phyloP scores from a whole-genome alignment of 345 rosid genomes.

The Syzygium jambos region DNA sequence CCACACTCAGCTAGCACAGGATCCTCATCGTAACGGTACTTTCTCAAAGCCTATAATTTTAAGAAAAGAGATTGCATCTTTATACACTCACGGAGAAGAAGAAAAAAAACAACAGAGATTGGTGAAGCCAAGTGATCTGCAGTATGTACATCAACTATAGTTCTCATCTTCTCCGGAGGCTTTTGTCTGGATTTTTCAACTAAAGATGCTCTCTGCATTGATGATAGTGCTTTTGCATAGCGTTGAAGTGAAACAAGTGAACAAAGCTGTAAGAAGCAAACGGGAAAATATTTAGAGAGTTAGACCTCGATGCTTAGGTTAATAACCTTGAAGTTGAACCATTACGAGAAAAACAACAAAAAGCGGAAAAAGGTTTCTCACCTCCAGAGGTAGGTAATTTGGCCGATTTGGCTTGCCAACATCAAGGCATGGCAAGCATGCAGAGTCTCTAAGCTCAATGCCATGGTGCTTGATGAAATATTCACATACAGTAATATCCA shows the following conservation, averaged over 20 bases:
- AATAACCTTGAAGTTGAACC: neutral
- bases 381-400: slow-evolving; percentile 78
- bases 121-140: neutral
- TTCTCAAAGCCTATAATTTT: slow-evolving; percentile 42
- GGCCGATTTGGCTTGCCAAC: slow-evolving; percentile 85
- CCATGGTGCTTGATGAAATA: slow-evolving; percentile 49
- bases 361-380: slow-evolving; percentile 3
- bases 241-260: slow-evolving; percentile 79
- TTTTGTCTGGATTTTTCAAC: slow-evolving; percentile 83
- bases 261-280: slow-evolving; percentile 49
- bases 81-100: neutral
- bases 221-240: slow-evolving; percentile 64
- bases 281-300: neutral
- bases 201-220: slow-evolving; percentile 52
- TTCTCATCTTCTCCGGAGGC: slow-evolving; percentile 61
- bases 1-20: slow-evolving; percentile 62
- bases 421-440: slow-evolving; percentile 70
- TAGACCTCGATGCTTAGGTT: neutral
- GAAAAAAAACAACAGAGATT: neutral
- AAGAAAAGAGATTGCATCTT: neutral
- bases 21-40: slow-evolving; percentile 39
- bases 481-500: slow-evolving; percentile 63
- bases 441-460: slow-evolving; percentile 49
- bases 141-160: slow-evolving; percentile 42
- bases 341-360: neutral